These are phyloP conservation scores for Salix caprea DNA, from an alignment of 345 rosid genomes.

Conservation along the genomic window DNA sequence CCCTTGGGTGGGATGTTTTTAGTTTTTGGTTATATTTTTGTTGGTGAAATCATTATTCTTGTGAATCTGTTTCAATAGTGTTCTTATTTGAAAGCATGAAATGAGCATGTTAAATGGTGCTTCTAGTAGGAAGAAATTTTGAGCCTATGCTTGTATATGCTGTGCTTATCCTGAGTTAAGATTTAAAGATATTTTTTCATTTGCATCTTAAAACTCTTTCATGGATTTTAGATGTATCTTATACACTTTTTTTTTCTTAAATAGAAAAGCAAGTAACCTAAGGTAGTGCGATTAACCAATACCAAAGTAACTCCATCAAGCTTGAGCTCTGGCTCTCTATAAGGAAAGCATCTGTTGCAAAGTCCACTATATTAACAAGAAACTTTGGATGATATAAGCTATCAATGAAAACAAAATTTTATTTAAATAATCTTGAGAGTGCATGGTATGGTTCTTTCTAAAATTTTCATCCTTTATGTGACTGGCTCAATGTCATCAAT, in stretches of 20 bases:
- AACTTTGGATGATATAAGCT: too few relatives aligned
- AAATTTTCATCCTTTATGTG: not conserved
- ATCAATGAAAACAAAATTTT: too few relatives aligned
- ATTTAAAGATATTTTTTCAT: not conserved
- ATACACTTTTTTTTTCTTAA: not conserved
- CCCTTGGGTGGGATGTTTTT: not conserved
- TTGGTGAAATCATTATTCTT: not conserved
- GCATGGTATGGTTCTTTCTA: not conserved
- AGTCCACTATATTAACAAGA: not conserved
- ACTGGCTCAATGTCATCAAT: not conserved
- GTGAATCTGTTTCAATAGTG: not conserved
- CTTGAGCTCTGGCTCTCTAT: not conserved
- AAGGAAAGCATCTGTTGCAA: not conserved
- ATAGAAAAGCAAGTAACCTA: not conserved
- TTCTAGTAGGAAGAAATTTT: not conserved
- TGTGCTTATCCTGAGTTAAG: not conserved
- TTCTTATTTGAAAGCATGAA: not conserved
- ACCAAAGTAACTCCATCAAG: not conserved
- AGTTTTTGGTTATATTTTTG: not conserved
- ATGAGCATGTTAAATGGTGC: not conserved
- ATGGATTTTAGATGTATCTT: not conserved
- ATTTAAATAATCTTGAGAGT: not conserved
- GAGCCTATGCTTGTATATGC: not conserved
- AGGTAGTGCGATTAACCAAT: not conserved
- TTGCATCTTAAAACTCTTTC: not conserved